A percentile compares a stretch with the other conserved stretches of the same genome.
Evolutionary conservation across 805 yeast genomes (phyloP).

Genomic region (Lipomyces starkeyi): DNA sequence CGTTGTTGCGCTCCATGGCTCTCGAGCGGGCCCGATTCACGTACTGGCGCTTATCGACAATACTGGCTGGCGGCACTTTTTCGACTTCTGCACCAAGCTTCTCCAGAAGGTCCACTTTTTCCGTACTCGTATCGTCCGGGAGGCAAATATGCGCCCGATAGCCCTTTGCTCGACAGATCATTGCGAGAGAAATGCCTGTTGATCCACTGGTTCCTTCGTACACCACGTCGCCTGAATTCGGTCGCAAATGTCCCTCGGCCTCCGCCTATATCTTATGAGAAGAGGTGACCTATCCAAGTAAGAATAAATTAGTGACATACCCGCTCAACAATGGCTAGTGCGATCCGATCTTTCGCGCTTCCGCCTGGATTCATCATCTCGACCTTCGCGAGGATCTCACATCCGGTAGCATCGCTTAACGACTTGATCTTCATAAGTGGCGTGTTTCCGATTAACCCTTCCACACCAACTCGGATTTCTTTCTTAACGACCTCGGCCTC

Average conservation of each 20-base stretch:
- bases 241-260: conserved; percentile 58
- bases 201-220: conserved; percentile 98
- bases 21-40: conserved; percentile 82
- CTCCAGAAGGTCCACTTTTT: conserved; percentile 72
- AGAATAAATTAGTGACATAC: conserved; percentile 45
- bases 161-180: conserved; percentile 87
- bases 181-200: conserved; percentile 92
- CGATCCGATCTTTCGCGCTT: conserved; percentile 93
- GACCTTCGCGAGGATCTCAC: conserved; percentile 83
- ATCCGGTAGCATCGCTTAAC: conserved; percentile 73
- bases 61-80: conserved; percentile 91
- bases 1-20: conserved; percentile 55
- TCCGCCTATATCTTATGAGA: conserved; percentile 63
- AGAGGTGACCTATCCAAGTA: conserved; percentile 56
- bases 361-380: conserved; percentile 93
- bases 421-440: conserved; percentile 79
- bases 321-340: conserved; percentile 75
- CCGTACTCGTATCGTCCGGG: conserved; percentile 91
- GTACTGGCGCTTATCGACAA: conserved; percentile 91
- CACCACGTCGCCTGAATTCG: conserved; percentile 70
- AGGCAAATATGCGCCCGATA: conserved; percentile 90
- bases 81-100: conserved; percentile 83
- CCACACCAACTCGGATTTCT: conserved; percentile 58
- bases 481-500: not conserved
- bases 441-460: conserved; percentile 87